These are phyloP conservation scores for Globisporangium canariense DNA, from an alignment of 352 stramenopile species.

Conservation along the genomic window DNA sequence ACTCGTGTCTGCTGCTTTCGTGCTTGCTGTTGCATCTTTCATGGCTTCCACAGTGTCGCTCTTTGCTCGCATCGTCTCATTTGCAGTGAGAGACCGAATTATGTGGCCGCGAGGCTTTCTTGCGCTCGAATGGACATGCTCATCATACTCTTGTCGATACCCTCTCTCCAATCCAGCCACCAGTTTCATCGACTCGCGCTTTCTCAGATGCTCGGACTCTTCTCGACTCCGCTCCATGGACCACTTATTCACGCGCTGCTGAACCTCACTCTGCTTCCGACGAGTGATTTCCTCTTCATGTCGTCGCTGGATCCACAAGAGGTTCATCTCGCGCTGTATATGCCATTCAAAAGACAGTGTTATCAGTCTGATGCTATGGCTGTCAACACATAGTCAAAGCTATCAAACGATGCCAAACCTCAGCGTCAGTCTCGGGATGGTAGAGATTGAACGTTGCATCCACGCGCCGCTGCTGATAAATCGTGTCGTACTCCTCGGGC, in stretches of 20 bases:
- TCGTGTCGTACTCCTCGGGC: slow-evolving; percentile 18
- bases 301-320: slow-evolving; percentile 58
- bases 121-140: background rate
- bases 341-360: background rate
- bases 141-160: slow-evolving; percentile 21
- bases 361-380: background rate
- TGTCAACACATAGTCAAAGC: background rate
- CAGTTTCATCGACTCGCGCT: slow-evolving; percentile 57
- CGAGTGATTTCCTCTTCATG: slow-evolving; percentile 41
- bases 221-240: slow-evolving; percentile 60
- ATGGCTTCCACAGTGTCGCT: background rate
- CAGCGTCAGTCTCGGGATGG: slow-evolving; percentile 57
- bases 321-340: slow-evolving; percentile 55
- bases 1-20: slow-evolving; percentile 16
- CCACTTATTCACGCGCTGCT: slow-evolving; percentile 49
- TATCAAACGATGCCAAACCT: slow-evolving; percentile 26
- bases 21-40: background rate
- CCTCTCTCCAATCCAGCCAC: slow-evolving; percentile 44
- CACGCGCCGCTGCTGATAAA: slow-evolving; percentile 28
- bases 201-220: slow-evolving; percentile 61
- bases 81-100: background rate
- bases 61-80: background rate
- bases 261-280: slow-evolving; percentile 47
- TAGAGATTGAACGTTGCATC: slow-evolving; percentile 58
- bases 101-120: background rate